phyloP scores from a whole-genome alignment of 2,329 filamentous ascomycete genomes.

The Chaetomium sp. region DNA sequence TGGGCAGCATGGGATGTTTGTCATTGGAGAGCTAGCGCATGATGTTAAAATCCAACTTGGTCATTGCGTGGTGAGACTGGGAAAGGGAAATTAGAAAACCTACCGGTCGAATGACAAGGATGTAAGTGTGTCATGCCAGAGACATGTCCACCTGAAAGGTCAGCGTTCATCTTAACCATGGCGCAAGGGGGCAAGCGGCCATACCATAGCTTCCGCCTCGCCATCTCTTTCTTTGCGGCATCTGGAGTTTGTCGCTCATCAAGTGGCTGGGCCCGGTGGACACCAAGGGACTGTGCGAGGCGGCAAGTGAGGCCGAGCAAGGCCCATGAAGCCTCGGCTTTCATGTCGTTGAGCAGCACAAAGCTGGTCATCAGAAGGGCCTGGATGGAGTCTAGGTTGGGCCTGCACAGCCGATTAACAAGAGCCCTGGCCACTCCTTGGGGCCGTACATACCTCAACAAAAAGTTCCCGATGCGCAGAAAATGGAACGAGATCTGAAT shows the following conservation, averaged over 20 bases:
- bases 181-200: no score
- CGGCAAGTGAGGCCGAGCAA: constrained; percentile 57
- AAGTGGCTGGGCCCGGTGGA: constrained; percentile 44
- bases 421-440: not conserved
- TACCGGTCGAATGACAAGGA: constrained; percentile 61
- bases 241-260: constrained; percentile 44
- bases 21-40: constrained; percentile 50
- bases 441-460: constrained; percentile 42
- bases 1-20: constrained; percentile 50
- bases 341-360: constrained; percentile 62
- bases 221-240: constrained; percentile 45
- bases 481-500: constrained; percentile 61
- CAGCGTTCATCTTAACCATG: constrained; percentile 14
- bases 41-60: not conserved
- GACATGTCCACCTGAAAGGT: constrained; percentile 48
- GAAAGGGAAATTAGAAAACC: constrained; percentile 7
- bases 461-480: constrained; percentile 55
- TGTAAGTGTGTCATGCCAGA: constrained; percentile 61
- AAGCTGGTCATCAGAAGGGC: constrained; percentile 57
- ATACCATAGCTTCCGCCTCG: constrained; percentile 51
- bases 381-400: constrained; percentile 60
- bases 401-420: constrained; percentile 33
- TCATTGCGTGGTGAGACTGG: not conserved
- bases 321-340: constrained; percentile 62
- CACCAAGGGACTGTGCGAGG: constrained; percentile 57